phyloP scores from a whole-genome alignment of 2,329 filamentous ascomycete genomes.

The Penicillium vulpinum region DNA sequence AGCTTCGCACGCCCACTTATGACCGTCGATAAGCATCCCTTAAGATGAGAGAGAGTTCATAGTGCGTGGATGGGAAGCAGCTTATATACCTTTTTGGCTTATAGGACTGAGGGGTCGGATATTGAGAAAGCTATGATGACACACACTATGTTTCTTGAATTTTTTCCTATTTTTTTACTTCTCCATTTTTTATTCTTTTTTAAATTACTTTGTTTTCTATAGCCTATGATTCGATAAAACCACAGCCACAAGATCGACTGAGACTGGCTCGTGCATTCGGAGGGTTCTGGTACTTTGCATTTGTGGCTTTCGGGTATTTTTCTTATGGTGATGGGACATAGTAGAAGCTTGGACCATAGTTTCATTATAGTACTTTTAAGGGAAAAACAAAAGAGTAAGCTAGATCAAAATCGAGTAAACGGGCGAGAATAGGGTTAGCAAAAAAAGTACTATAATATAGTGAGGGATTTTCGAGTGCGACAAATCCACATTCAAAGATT shows the following conservation, averaged over 20 bases:
- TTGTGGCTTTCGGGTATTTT: not conserved
- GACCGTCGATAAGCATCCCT: slow-evolving; percentile 80
- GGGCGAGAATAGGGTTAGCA: no score
- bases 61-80: not conserved
- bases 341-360: slow-evolving; percentile 18
- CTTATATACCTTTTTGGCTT: slow-evolving; percentile 22
- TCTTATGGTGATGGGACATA: no score
- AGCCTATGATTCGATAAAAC: slow-evolving; percentile 13
- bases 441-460: no score
- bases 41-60: slow-evolving; percentile 18
- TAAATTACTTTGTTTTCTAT: no score
- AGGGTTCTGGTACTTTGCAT: slow-evolving; percentile 11
- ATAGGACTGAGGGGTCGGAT: slow-evolving; percentile 16
- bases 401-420: no score
- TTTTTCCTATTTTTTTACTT: not conserved
- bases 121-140: slow-evolving; percentile 10
- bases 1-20: slow-evolving; percentile 96
- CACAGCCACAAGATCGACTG: slow-evolving; percentile 26
- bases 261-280: slow-evolving; percentile 18
- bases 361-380: slow-evolving; percentile 5
- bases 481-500: no score
- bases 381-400: no score
- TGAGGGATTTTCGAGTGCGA: no score
- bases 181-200: not conserved
- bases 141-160: slow-evolving; percentile 1